Percentiles rank a stretch among this genome's conserved stretches.
Evolutionary conservation across 495 filamentous ascomycete species (phyloP).

Genomic region (Aspergillus homomorphus): DNA sequence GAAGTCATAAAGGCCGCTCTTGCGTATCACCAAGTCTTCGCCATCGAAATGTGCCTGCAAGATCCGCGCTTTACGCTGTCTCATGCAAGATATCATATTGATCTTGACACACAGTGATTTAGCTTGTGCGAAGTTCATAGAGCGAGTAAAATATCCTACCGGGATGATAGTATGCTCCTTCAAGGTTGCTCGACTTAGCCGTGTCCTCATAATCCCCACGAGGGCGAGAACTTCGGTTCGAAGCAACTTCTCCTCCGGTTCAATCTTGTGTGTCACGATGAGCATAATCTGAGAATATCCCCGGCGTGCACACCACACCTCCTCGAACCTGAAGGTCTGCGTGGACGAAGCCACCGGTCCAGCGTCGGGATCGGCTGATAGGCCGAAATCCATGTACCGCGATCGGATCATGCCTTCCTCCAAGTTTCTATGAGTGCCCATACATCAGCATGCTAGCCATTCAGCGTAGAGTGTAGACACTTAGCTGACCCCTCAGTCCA

Average conservation of each 20-base stretch:
- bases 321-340: not conserved
- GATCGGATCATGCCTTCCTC: not conserved
- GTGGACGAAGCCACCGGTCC: not conserved
- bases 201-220: not conserved
- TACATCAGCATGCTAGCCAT: not conserved
- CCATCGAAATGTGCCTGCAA: not conserved
- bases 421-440: not conserved
- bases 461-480: not conserved
- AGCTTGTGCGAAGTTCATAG: not conserved
- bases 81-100: slow-evolving; percentile 1
- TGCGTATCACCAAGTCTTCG: not conserved
- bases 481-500: not conserved
- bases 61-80: not conserved
- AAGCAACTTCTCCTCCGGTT: not conserved
- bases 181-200: not conserved
- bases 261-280: not conserved
- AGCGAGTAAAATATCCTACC: not conserved
- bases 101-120: not conserved
- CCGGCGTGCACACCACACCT: not conserved
- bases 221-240: not conserved
- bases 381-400: not conserved
- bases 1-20: not conserved
- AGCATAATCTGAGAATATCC: not conserved
- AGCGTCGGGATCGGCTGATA: not conserved
- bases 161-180: not conserved